Evolutionary conservation across 2,329 filamentous ascomycete genomes (phyloP), one percentile per base, ranked within the genome.

Genomic region (Alternaria tenuissima): DNA sequence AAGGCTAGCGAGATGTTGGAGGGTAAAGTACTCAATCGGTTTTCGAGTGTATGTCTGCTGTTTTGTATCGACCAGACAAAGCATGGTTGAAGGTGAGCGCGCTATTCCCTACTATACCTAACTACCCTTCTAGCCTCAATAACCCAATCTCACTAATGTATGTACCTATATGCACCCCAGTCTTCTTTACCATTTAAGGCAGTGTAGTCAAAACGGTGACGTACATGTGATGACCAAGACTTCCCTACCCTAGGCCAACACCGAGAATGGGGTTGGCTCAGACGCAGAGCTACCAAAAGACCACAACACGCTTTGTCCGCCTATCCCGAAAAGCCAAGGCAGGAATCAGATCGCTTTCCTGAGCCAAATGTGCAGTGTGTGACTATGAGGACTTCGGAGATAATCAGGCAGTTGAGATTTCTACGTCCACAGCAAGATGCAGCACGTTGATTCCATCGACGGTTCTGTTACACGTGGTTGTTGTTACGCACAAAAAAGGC

Each of bases 31-130:
- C 5, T 44, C 24, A 5, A 6, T 44, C 14, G 42, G n/a, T n/a
- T 14, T n/a, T n/a, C 7, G 22, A n/a, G 24, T 8, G 9, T 5
- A 11, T 44, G 42, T 2, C n/a, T 6, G 22, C 22, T 22, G 7
- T 7, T 5, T 9, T 44, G 14, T 9, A 44, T 44, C 42, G 14
- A 44, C 16, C 24, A 5, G 4, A 14, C 42, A 18, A 28, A 11
- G 42, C 14, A 44, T 7, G 20, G 20, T 34, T 20, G 22, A 44
- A 41, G 38, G 34, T 20, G 32, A 11, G 28, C 38, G 8, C 38
- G 2, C 30, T 46, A 26, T 52, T 48, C 36, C 43, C 34, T 39
- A n/a, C 2, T 32, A 44, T 55, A 55, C 47, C 36, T 48, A 42
- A 20, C 36, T 28, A 43, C 38, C 22, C 14, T 30, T 34, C 26